Base-by-base conservation (phyloP, 257 asterid genomes). In the Prunella vulgaris region DNA sequence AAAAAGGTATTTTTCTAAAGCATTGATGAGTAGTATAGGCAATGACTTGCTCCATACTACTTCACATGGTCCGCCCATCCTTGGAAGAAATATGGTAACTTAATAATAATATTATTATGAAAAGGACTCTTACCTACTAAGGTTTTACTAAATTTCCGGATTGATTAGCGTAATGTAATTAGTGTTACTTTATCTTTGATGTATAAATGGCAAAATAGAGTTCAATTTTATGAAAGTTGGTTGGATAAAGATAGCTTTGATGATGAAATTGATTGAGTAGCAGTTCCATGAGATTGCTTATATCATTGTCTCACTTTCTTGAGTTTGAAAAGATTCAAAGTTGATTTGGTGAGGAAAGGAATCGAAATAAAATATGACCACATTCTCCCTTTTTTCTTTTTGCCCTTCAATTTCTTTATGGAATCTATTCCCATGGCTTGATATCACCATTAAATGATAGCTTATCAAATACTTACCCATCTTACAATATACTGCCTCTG, bases 11-110 rank as follows among this genome's bases (percentile, higher is more conserved):
- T 46, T 71, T 18, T 5, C 18, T 28, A 20, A 14, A 61, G 77
- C 76, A 71, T 56, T 78, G 60, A 30, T 53, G 82, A 42, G 75
- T 25, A 56, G 21, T 46, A 73, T 75, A 68, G 72, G 46, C 65
- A 42, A 35, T 61, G 66, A 67, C 74, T 64, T 77, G 75, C 78
- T 68, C 78, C 78, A 77, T 77, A 77, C 76, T 73, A 63, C 25
- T 68, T 58, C 82, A 77, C 78, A 56, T 73, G 82, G 72, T 63
- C 57, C 42, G 0, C 64, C 64, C 63, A 57, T n/a, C 64, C 7
- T 27, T 18, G 1, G 53, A 13, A 46, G 54, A 20, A 13, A 3
- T 69, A 57, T 12, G 15, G 4, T 1, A 10, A 42, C 7, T 42
- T 42, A 13, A 46, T 46, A n/a, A n/a, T 15, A 46, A 27, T 72